Percentiles rank a stretch among this genome's conserved stretches.
These are phyloP conservation scores for Nigrospora oryzae DNA, from an alignment of 2,329 filamentous ascomycete species.

Conservation along the genomic window DNA sequence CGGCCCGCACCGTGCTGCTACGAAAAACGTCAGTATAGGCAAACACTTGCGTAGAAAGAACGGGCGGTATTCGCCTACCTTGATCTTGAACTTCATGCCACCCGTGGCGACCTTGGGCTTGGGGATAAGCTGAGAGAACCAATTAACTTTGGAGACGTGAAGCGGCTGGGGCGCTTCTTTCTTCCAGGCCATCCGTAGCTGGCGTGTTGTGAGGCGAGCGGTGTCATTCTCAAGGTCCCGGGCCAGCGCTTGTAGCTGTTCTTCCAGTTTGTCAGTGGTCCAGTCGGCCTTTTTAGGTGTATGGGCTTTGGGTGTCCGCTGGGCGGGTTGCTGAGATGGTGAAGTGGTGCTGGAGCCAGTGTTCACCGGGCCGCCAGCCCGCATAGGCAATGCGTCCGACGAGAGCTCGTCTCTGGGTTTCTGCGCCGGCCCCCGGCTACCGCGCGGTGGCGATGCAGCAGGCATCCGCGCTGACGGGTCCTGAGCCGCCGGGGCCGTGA, in stretches of 20 bases:
- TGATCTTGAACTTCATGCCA: slow-evolving; percentile 41
- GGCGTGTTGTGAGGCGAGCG: slow-evolving; percentile 31
- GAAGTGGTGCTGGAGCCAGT: slow-evolving; percentile 9
- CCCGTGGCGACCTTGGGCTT: slow-evolving; percentile 23
- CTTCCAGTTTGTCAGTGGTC: slow-evolving; percentile 33
- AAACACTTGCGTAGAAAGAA: slow-evolving; percentile 7
- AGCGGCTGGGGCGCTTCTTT: slow-evolving; percentile 27
- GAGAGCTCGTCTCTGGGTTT: slow-evolving; percentile 12
- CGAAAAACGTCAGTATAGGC: slow-evolving; percentile 3
- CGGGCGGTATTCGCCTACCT: slow-evolving; percentile 23
- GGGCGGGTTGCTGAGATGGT: slow-evolving; percentile 9
- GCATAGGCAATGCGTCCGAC: slow-evolving; percentile 6
- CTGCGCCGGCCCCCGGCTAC: slow-evolving; percentile 8
- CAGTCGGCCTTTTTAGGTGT: slow-evolving; percentile 28
- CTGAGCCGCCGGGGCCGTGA: too few relatives aligned
- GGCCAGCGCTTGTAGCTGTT: slow-evolving; percentile 28
- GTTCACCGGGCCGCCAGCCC: slow-evolving; percentile 7
- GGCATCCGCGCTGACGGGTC: slow-evolving; percentile 6
- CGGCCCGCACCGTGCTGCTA: slow-evolving; percentile 31
- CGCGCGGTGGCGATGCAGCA: slow-evolving; percentile 10
- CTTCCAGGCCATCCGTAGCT: slow-evolving; percentile 35
- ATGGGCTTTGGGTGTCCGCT: slow-evolving; percentile 20
- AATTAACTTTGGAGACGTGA: slow-evolving; percentile 32
- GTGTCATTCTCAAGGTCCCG: slow-evolving; percentile 36
- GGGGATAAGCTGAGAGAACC: slow-evolving; percentile 35